Base-by-base conservation (phyloP, 306 rosid species). In the Hippophae rhamnoides region DNA sequence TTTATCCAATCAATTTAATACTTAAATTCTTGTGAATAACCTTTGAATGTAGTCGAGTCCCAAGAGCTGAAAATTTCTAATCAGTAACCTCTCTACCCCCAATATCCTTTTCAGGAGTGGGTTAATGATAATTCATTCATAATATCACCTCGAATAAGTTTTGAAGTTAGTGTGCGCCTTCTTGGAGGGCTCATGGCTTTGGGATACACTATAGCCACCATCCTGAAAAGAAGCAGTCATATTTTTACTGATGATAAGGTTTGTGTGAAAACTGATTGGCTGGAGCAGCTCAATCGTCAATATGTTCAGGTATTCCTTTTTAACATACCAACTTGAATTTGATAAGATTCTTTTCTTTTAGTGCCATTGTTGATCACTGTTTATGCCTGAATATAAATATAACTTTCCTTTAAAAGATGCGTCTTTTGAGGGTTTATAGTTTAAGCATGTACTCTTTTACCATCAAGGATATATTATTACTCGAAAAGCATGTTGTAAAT, bases 131-230 rank as follows among this genome's bases (percentile, higher is more conserved):
- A 68, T 82, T 96, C 99, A 60, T 92, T 92, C 79, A 86, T 92
- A 69, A 92, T 92, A 82, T 92, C 99, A 42, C 99, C 99, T 54
- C 76, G 99, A 79, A 92, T 92, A 74, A 92, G 88, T 65, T 92
- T 92, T 61, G 99, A 85, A 82, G 99, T 92, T 69, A 92, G 95
- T 0, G 99, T 88, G 67, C 99, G 99, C 61, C 99, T 92, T 75
- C 96, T 92, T 56, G 99, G 99, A 71, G 99, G 99, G 63, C 78
- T 92, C 72, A 92, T 92, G 99, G 99, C 99, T 65, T 79, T 92
- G 75, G 99, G 99, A 25, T 92, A 92, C 67, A 92, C 99, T 43
- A 92, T 92, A 73, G 99, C 97, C 12, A 60, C 84, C 78, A 92
- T 92, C 77, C 79, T 92, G 67, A 92, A 92, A 86, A 77, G 99